A percentile compares a stretch with the other conserved stretches of the same genome.
Evolutionary conservation across 2,329 filamentous ascomycete species (phyloP).

Genomic region (Botrytis squamosa): DNA sequence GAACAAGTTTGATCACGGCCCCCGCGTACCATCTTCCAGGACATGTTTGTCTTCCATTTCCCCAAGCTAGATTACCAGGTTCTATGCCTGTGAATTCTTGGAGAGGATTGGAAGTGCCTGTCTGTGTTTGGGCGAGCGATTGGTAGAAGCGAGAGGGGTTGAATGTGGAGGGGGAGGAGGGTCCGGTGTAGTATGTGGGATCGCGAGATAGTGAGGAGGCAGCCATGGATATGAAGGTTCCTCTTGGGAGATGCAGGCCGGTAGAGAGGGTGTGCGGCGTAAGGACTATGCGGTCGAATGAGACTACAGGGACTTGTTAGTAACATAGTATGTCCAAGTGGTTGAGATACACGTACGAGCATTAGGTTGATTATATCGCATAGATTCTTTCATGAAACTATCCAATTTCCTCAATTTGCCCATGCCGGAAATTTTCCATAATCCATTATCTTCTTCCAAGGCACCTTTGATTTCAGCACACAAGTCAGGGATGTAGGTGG

Average conservation of each 20-base stretch:
- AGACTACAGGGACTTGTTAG: background rate
- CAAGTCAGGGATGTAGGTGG: constrained; percentile 43
- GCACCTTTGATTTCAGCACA: constrained; percentile 33
- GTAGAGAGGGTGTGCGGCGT: constrained; percentile 36
- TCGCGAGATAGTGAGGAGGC: constrained; percentile 17
- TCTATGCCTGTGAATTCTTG: constrained; percentile 8
- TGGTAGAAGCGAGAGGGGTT: constrained; percentile 33
- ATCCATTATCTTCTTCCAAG: constrained; percentile 32
- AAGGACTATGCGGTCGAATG: constrained; percentile 22
- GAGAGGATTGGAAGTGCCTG: background rate
- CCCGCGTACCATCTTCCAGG: constrained; percentile 10
- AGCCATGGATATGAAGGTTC: constrained; percentile 32
- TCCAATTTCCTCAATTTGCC: constrained; percentile 7
- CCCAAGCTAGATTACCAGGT: constrained; percentile 23
- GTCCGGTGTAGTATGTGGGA: background rate
- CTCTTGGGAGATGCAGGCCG: constrained; percentile 38
- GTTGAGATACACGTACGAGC: background rate
- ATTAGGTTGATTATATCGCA: constrained; percentile 10
- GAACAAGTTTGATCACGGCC: constrained; percentile 10
- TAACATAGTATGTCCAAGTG: background rate
- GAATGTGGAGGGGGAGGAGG: constrained; percentile 25
- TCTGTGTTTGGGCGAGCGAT: background rate
- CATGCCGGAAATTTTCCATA: background rate
- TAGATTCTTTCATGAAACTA: constrained; percentile 21
- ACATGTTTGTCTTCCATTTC: constrained; percentile 17